These are phyloP conservation scores for Podospora pseudocomata DNA, from an alignment of 495 filamentous ascomycete genomes.

Conservation along the genomic window DNA sequence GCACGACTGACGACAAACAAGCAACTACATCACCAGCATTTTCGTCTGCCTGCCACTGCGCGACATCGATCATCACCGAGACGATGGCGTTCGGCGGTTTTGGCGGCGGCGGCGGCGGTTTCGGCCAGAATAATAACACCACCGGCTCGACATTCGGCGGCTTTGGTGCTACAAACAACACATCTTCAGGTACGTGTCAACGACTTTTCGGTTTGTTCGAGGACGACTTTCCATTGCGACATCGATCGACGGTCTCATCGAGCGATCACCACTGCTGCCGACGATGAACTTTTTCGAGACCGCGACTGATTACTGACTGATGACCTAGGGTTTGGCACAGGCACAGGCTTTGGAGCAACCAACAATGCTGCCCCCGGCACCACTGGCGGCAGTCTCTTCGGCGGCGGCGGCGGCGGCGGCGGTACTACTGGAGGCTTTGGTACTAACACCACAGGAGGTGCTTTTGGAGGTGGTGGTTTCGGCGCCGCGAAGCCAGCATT, in stretches of 20 bases:
- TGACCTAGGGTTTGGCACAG: conserved; percentile 20
- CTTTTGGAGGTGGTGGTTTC: conserved; percentile 41
- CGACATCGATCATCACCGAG: conserved; percentile 22
- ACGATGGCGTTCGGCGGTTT: conserved; percentile 47
- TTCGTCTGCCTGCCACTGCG: neutral
- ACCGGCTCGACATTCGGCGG: conserved; percentile 54
- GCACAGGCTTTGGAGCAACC: conserved; percentile 44
- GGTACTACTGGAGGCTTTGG: conserved; percentile 43
- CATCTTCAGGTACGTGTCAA: conserved; percentile 41
- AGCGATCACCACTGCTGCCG: neutral
- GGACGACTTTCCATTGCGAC: conserved; percentile 4
- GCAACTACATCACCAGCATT: conserved; percentile 4
- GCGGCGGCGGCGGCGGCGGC: conserved; percentile 49
- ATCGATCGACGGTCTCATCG: neutral
- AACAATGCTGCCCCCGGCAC: conserved; percentile 33
- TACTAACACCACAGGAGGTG: conserved; percentile 40
- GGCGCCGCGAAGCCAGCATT: conserved; percentile 36
- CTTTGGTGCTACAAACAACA: conserved; percentile 53
- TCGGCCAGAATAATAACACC: conserved; percentile 56
- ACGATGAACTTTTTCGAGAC: conserved; percentile 1
- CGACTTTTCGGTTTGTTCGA: conserved; percentile 8
- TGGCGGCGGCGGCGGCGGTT: conserved; percentile 51
- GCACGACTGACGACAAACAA: neutral
- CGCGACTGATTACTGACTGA: conserved; percentile 12
- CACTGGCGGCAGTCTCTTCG: conserved; percentile 44